Base-by-base conservation (phyloP, 2,329 filamentous ascomycete genomes). In the Diplodia mutila region DNA sequence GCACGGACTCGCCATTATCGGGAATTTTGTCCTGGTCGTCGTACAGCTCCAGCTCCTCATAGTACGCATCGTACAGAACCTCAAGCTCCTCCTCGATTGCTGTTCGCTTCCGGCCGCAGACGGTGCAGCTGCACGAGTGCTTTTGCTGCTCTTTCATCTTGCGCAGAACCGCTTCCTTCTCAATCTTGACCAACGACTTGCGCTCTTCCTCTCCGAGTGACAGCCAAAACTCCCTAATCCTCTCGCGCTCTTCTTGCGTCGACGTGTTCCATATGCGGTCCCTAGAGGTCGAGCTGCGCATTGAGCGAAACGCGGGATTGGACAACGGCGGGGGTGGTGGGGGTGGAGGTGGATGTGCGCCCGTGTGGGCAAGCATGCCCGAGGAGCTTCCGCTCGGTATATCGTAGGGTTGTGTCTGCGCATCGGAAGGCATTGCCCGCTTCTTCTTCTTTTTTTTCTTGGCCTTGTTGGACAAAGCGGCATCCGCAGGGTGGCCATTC, bases 141-240 rank as follows among this genome's bases (percentile, higher is more conserved):
- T 98, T 98, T 80, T 99, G 95, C 80, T 99, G 95, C 80, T 99
- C 95, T 85, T 99, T 99, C 95, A 99, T 99, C 84, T 99, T 99
- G 76, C 92, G 93, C 67, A 99, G 83, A 0, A 99, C 95, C 8
- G 95, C 94, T 80, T 99, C 94, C 82, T 99, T 99, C 81, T 99
- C 95, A 34, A 99, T 94, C 80, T 97, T 97, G 76, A 99, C 93
- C 55, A 99, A 84, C 18, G 92, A 95, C 78, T 97, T 95, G 73
- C 95, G 91, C 78, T 98, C 94, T 46, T 97, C 92, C 79, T 99
- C 95, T 72, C 92, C 93, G 52, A 99, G 81, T 18, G 93, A 93
- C 65, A 99, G 86, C 95, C 95, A 99, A 80, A 98, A 99, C 73
- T 97, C 92, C 81, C 97, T 97, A 77, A 99, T 99, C 64, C 95